Evolutionary conservation across 805 yeast genomes (phyloP), one percentile per base, ranked within the genome.

Genomic region (Candida mattraensis): DNA sequence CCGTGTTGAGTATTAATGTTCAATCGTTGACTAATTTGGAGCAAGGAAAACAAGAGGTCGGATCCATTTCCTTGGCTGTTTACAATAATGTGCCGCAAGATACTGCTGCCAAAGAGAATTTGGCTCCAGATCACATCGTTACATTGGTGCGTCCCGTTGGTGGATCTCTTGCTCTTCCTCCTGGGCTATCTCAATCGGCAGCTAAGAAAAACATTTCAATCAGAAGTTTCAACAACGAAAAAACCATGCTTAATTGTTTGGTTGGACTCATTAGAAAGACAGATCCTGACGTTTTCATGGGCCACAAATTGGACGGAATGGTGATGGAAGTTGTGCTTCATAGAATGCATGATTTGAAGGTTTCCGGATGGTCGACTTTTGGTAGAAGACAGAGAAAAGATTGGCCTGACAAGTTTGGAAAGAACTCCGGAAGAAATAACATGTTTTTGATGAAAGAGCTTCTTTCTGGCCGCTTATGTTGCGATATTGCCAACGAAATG

Each of bases 401-500:
- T 14, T 85, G 94, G 87, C 95, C 96, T 1, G 83, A 77, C 18
- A 72, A 72, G 45, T 80, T 82, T 56, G 85, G 81, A 19, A 71
- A 71, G 38, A 67, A 69, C 13, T 69, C 68, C 31, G 71, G 69
- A 36, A 71, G 78, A 56, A 71, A 68, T 40, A 74, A 67, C 45
- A 23, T 51, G 27, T 61, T 60, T 33, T 70, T 74, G 25, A 69
- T 86, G 12, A 69, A 83, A 33, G 88, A 86, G 37, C 72, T 87
- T 14, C 73, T 83, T 53, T 78, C 88, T 24, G 99, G 99, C 23
- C 73, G 99, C 50, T 70, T 93, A 37, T 53, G 91, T 29, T 87
- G 96, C 71, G 99, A 93, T 61, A 78, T 93, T 54, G 87, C 91
- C 33, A 93, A 93, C 60, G 96, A 87, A 53, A 76, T 89, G 79